A percentile compares a stretch with the other conserved stretches of the same genome.
phyloP scores from a whole-genome alignment of 2,329 filamentous ascomycete genomes.

The Alternaria rosae region DNA sequence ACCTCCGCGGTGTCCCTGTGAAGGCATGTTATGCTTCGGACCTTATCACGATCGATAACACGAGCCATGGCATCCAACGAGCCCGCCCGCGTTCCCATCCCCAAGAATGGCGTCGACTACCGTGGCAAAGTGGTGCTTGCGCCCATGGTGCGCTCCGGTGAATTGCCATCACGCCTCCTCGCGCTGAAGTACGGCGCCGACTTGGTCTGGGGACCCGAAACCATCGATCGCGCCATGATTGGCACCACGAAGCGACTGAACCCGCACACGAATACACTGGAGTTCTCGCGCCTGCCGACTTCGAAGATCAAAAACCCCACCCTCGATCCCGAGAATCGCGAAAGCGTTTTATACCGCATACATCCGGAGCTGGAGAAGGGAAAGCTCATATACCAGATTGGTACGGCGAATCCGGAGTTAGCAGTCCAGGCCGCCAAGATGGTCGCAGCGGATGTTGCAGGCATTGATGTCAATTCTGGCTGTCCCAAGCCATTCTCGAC shows the following conservation, averaged over 20 bases:
- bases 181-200: slow-evolving; percentile 96
- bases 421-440: slow-evolving; percentile 86
- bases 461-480: slow-evolving; percentile 97
- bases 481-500: slow-evolving; percentile 98
- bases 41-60: slow-evolving; percentile 36
- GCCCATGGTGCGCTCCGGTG: slow-evolving; percentile 97
- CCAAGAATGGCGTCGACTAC: slow-evolving; percentile 89
- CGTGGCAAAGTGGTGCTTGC: slow-evolving; percentile 92
- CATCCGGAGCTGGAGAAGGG: slow-evolving; percentile 78
- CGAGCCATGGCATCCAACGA: slow-evolving; percentile 40
- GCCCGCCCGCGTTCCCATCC: slow-evolving; percentile 76
- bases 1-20: not conserved
- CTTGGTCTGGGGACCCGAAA: slow-evolving; percentile 97
- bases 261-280: slow-evolving; percentile 76
- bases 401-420: slow-evolving; percentile 80
- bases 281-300: slow-evolving; percentile 80
- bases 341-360: slow-evolving; percentile 81
- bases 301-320: slow-evolving; percentile 70
- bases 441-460: slow-evolving; percentile 85
- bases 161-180: slow-evolving; percentile 86
- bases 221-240: slow-evolving; percentile 89
- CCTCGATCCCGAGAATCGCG: slow-evolving; percentile 59
- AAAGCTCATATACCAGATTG: slow-evolving; percentile 88
- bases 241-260: slow-evolving; percentile 83
- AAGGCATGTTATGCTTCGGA: slow-evolving; percentile 52